A percentile compares a stretch with the other conserved stretches of the same genome.
Conservation (phyloP, 495 filamentous ascomycete genomes). For the Stereocaulon alpinum region DNA sequence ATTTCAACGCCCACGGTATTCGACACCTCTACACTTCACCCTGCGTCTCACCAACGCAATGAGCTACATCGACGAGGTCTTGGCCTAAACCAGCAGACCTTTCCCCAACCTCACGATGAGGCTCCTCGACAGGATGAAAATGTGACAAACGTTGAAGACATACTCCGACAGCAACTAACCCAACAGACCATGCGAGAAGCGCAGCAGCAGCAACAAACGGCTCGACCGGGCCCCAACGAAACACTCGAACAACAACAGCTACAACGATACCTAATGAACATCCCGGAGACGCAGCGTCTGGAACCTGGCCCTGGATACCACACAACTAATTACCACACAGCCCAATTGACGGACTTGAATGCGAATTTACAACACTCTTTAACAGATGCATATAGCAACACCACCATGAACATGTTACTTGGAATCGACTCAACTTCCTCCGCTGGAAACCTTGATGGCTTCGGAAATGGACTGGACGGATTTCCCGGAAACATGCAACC, state of each 20-base stretch:
- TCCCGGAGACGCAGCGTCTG: conserved; percentile 10
- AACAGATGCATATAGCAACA: conserved; percentile 27
- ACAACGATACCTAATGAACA: conserved; percentile 26
- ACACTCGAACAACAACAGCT: conserved; percentile 10
- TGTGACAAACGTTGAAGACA: conserved; percentile 8
- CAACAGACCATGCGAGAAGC: conserved; percentile 49
- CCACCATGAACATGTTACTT: conserved; percentile 19
- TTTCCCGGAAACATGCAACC: conserved; percentile 3
- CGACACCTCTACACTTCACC: conserved; percentile 38
- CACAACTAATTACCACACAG: neutral
- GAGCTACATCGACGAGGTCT: conserved; percentile 20
- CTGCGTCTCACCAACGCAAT: conserved; percentile 22
- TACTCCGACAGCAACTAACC: conserved; percentile 14
- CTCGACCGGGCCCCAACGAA: conserved; percentile 46
- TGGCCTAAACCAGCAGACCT: conserved; percentile 36
- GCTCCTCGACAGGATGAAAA: conserved; percentile 26
- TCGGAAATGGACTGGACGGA: conserved; percentile 17
- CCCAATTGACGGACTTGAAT: conserved; percentile 1
- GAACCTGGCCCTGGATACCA: conserved; percentile 8
- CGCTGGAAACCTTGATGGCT: conserved; percentile 20
- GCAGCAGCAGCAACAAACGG: conserved; percentile 58
- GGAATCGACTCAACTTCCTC: conserved; percentile 12
- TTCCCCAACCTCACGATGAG: conserved; percentile 47
- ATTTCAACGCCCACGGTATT: conserved; percentile 73
- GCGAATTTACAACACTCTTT: conserved; percentile 20